Conservation (phyloP, 768 basidiomycete genomes). For the Wakefieldia striispora region DNA sequence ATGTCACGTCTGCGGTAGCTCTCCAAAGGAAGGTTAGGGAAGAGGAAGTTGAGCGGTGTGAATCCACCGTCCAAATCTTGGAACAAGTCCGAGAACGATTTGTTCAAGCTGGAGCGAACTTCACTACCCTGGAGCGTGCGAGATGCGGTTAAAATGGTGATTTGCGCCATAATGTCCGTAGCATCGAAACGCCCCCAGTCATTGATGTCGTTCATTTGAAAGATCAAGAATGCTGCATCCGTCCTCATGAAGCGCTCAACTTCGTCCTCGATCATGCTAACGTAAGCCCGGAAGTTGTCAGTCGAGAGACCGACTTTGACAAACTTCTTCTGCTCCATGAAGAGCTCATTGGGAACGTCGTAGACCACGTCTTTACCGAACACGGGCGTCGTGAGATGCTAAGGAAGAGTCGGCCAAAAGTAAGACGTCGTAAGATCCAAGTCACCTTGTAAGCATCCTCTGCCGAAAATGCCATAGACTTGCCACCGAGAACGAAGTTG, state of each 20-base stretch:
- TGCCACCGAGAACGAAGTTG: conserved; percentile 93
- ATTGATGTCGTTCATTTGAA: conserved; percentile 62
- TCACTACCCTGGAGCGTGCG: conserved; percentile 93
- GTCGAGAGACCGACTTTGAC: conserved; percentile 93
- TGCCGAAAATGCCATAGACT: conserved; percentile 86
- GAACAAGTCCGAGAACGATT: conserved; percentile 80
- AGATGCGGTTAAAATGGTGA: conserved; percentile 93
- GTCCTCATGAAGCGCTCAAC: conserved; percentile 66
- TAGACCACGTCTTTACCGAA: conserved; percentile 99
- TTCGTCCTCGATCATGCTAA: conserved; percentile 76
- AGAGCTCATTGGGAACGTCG: conserved; percentile 90
- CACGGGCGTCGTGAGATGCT: conserved; percentile 92
- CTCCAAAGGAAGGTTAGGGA: conserved; percentile 88
- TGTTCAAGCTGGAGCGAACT: conserved; percentile 75
- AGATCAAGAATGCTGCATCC: conserved; percentile 61
- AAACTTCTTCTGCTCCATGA: conserved; percentile 99
- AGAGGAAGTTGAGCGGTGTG: conserved; percentile 93
- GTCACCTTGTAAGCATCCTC: conserved; percentile 94
- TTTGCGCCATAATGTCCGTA: conserved; percentile 72
- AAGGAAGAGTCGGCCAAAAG: conserved; percentile 1
- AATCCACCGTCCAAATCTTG: conserved; percentile 94
- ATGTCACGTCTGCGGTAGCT: conserved; percentile 86
- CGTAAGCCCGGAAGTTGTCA: conserved; percentile 87
- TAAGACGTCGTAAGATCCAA: neutral
- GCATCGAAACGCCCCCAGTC: conserved; percentile 81